Percentiles rank a stretch among this genome's conserved stretches.
Conservation (phyloP, 805 yeast genomes). For the Pichia cephalocereana region DNA sequence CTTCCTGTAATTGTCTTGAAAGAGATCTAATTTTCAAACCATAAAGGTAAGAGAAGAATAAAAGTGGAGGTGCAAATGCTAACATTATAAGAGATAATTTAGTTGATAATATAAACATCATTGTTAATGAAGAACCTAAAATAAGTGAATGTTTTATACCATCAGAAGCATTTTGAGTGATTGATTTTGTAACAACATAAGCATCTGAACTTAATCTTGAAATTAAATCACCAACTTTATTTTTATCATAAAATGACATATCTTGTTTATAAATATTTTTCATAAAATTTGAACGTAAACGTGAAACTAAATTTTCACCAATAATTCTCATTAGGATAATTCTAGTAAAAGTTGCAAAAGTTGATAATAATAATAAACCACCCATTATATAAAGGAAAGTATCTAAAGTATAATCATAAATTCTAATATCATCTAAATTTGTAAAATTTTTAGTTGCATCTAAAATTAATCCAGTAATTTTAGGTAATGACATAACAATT, state of each 20-base stretch:
- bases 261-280: slow-evolving; percentile 76
- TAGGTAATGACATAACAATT: slow-evolving; percentile 45
- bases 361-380: slow-evolving; percentile 60
- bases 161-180: slow-evolving; percentile 84
- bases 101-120: slow-evolving; percentile 84
- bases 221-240: slow-evolving; percentile 86
- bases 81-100: slow-evolving; percentile 72
- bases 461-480: slow-evolving; percentile 44
- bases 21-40: slow-evolving; percentile 72
- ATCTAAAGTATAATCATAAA: slow-evolving; percentile 52
- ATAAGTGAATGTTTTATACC: slow-evolving; percentile 77
- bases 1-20: slow-evolving; percentile 71
- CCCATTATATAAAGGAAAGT: slow-evolving; percentile 57
- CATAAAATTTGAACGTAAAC: slow-evolving; percentile 71
- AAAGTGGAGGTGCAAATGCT: slow-evolving; percentile 75
- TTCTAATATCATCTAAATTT: slow-evolving; percentile 17
- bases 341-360: slow-evolving; percentile 73
- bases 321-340: slow-evolving; percentile 63
- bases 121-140: slow-evolving; percentile 75
- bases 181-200: slow-evolving; percentile 75
- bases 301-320: slow-evolving; percentile 82
- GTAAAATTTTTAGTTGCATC: slow-evolving; percentile 36
- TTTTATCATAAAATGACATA: slow-evolving; percentile 80
- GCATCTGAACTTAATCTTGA: slow-evolving; percentile 85
- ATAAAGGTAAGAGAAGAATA: slow-evolving; percentile 71